phyloP scores from a whole-genome alignment of 148 eudicot genomes.

The Spergularia marina region DNA sequence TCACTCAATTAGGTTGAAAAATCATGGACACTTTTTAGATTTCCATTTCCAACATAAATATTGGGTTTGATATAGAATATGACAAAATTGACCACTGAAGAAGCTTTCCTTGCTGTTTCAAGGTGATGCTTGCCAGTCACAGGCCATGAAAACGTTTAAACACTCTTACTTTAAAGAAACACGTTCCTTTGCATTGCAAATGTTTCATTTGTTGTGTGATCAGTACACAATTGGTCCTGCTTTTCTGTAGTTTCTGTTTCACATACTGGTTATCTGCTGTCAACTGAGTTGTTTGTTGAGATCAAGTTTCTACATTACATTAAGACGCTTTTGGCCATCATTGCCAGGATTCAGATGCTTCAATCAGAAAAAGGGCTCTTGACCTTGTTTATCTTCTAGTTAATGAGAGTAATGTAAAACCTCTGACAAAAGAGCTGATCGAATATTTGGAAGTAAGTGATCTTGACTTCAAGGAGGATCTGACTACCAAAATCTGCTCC shows the following conservation, averaged over 20 bases:
- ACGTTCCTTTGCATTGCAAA: neutral
- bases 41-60: neutral
- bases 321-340: neutral
- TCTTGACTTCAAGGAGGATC: conserved; percentile 84
- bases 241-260: neutral
- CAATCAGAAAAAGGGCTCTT: conserved; percentile 95
- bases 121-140: too few relatives aligned
- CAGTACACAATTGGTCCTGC: neutral
- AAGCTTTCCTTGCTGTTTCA: neutral
- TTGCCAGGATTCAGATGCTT: conserved; percentile 94
- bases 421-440: conserved; percentile 85
- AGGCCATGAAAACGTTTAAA: too few relatives aligned
- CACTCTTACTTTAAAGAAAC: too few relatives aligned
- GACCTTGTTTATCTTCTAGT: conserved; percentile 91
- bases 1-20: neutral
- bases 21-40: neutral
- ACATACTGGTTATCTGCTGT: conserved; percentile 3
- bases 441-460: conserved; percentile 89
- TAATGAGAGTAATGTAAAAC: conserved; percentile 86
- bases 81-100: neutral
- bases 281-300: neutral
- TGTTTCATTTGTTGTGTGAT: neutral
- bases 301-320: neutral
- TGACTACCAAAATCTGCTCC: conserved; percentile 92
- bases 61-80: neutral